Conservation (phyloP, 2,329 filamentous ascomycete species). For the Fusarium burgessii region DNA sequence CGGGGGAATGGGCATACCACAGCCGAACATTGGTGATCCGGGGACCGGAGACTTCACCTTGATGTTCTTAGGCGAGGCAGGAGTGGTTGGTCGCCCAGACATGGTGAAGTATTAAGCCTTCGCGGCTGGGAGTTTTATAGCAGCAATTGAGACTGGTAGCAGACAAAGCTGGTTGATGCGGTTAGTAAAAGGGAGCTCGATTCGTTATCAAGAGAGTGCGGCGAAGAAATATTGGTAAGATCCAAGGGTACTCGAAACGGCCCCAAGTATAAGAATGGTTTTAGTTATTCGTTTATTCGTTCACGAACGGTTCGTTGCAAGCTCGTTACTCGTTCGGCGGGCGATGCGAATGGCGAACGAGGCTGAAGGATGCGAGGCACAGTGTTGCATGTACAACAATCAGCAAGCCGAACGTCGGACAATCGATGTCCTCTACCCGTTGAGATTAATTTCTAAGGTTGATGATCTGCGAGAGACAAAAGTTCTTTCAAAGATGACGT, state of each 20-base stretch:
- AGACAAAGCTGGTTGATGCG: background rate
- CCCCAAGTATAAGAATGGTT: background rate
- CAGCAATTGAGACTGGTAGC: slow-evolving; percentile 1
- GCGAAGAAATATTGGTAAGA: background rate
- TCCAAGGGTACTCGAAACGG: background rate
- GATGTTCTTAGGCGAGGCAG: slow-evolving; percentile 66
- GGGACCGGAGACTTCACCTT: slow-evolving; percentile 70
- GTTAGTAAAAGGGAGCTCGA: slow-evolving; percentile 10
- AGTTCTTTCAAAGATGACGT: background rate
- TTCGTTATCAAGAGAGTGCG: slow-evolving; percentile 2
- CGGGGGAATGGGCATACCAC: slow-evolving; percentile 61
- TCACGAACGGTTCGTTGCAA: background rate
- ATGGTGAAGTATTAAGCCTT: slow-evolving; percentile 48
- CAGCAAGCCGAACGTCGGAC: slow-evolving; percentile 32
- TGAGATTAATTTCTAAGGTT: background rate
- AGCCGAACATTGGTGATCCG: slow-evolving; percentile 72
- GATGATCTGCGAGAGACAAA: background rate
- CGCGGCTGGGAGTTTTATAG: background rate
- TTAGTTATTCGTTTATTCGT: background rate
- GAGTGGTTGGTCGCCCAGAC: slow-evolving; percentile 62
- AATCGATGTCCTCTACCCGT: slow-evolving; percentile 12
- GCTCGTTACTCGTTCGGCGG: background rate
- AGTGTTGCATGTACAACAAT: background rate
- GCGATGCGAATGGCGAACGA: slow-evolving; percentile 18
- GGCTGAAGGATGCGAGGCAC: slow-evolving; percentile 31